Evolutionary conservation across 1,139 yeast species (phyloP).

Genomic region (Casaregolazyma suthepensis): DNA sequence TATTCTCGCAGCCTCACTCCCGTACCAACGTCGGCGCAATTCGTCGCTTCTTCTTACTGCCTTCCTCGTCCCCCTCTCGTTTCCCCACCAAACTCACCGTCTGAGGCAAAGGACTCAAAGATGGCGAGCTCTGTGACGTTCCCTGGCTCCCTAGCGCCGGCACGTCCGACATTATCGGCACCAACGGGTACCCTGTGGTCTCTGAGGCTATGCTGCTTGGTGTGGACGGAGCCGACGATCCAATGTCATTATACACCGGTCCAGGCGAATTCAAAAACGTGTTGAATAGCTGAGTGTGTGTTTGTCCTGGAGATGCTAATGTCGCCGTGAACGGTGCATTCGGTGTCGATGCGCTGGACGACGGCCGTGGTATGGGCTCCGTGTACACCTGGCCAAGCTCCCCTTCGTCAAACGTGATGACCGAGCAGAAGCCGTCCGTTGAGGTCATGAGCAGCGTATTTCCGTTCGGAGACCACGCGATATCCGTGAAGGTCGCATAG

Average conservation of each 20-base stretch:
- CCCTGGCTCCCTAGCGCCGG: slow-evolving; percentile 20
- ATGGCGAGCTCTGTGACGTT: slow-evolving; percentile 14
- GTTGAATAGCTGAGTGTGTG: background rate
- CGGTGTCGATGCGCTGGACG: slow-evolving; percentile 3
- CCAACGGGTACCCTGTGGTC: slow-evolving; percentile 11
- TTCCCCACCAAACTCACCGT: slow-evolving; percentile 2
- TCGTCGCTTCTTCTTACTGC: slow-evolving; percentile 38
- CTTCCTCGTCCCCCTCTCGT: slow-evolving; percentile 1
- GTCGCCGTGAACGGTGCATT: background rate
- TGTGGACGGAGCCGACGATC: slow-evolving; percentile 4
- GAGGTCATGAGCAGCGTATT: slow-evolving; percentile 68
- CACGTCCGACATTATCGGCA: slow-evolving; percentile 21
- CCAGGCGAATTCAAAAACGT: background rate
- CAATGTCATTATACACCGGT: slow-evolving; percentile 1
- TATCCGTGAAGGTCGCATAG: slow-evolving; percentile 81
- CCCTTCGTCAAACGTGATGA: slow-evolving; percentile 45
- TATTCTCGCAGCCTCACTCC: background rate
- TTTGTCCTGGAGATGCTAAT: background rate
- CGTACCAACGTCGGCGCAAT: slow-evolving; percentile 41
- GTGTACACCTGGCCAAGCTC: slow-evolving; percentile 45
- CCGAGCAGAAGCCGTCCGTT: slow-evolving; percentile 90
- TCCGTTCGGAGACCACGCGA: slow-evolving; percentile 81
- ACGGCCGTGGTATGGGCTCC: slow-evolving; percentile 9
- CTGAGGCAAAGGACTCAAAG: slow-evolving; percentile 15
- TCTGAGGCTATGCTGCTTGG: slow-evolving; percentile 6